Base-by-base conservation (phyloP, 495 filamentous ascomycete genomes). In the Penicillium samsonianum region DNA sequence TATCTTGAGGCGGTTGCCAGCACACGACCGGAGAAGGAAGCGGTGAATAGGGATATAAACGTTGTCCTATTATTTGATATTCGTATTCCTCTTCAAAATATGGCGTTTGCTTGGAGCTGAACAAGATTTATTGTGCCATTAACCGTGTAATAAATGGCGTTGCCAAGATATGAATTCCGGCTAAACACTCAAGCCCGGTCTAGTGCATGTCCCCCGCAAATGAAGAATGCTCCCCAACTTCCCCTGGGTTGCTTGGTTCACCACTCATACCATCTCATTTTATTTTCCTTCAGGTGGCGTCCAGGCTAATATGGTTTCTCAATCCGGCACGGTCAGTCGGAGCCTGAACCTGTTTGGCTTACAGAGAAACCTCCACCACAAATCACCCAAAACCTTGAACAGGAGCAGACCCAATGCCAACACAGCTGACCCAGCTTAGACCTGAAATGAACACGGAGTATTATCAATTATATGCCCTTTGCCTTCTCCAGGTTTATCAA, bases 401-500 rank as follows among this genome's bases (percentile, higher is more conserved):
- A 31, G 9, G 28, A 26, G 25, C 25, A 17, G 12, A 9, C 10
- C 16, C 10, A 38, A 7, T 19, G 38, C 23, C 10, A 14, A 17
- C 23, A n/a, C 25, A 28, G 12, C 16, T 46, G 43, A 46, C 25
- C 26, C 1, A 19, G 5, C 26, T 11, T 6, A 31, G 9, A 20
- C 5, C 47, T 33, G 30, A 52, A 55, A 52, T 38, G 6, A 48
- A 57, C 47, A 53, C 41, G 58, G 55, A 55, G 45, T 28, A 22
- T 14, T 41, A 2, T 26, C n/a, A 2, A 17, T 3, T 11, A 12
- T 22, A 19, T 30, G 23, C 8, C 3, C 17, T 35, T 28, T 37
- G 3, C 20, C 8, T 25, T 19, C 52, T 25, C 41, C 52, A 46
- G 31, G 14, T 44, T 52, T 35, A 55, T 53, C 49, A 22, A 42